These are phyloP conservation scores for Fusarium sp. DNA, from an alignment of 2,329 filamentous ascomycete species.

Conservation along the genomic window DNA sequence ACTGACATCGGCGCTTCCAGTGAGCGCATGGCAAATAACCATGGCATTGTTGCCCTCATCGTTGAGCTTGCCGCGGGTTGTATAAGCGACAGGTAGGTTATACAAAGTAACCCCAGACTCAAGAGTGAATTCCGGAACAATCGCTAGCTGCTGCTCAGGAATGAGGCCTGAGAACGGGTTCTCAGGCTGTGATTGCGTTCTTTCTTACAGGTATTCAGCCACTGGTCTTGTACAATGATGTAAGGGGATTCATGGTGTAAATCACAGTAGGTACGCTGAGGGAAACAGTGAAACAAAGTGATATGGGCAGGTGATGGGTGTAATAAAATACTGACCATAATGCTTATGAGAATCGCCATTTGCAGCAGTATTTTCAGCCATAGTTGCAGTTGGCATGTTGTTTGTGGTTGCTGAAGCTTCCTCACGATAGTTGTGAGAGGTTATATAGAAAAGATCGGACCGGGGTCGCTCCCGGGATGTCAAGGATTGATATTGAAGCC, in stretches of 20 bases:
- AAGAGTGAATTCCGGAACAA: slow-evolving; percentile 90
- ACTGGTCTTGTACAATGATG: slow-evolving; percentile 56
- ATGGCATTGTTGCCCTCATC: slow-evolving; percentile 75
- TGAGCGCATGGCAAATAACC: slow-evolving; percentile 87
- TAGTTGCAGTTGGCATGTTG: slow-evolving; percentile 39
- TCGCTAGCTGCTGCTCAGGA: slow-evolving; percentile 87
- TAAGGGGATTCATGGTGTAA: neutral
- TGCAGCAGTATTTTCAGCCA: slow-evolving; percentile 44
- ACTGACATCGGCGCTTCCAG: slow-evolving; percentile 85
- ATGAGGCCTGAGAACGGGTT: slow-evolving; percentile 93
- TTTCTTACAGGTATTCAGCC: slow-evolving; percentile 78
- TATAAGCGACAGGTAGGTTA: slow-evolving; percentile 82
- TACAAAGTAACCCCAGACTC: slow-evolving; percentile 89
- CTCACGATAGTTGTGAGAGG: slow-evolving; percentile 22
- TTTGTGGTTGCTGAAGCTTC: slow-evolving; percentile 8
- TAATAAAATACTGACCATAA: slow-evolving; percentile 52
- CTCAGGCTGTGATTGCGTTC: slow-evolving; percentile 80
- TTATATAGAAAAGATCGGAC: slow-evolving; percentile 29
- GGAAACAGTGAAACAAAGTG: neutral
- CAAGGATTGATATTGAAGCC: slow-evolving; percentile 28
- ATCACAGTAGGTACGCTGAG: neutral
- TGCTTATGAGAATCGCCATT: slow-evolving; percentile 40
- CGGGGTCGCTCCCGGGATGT: slow-evolving; percentile 21
- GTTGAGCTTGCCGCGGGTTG: slow-evolving; percentile 73
- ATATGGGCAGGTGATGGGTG: neutral